Evolutionary conservation across 192 early-diverging fungal genomes (phyloP), one percentile per base, ranked within the genome.

Genomic region (Haplosporangium gracile): DNA sequence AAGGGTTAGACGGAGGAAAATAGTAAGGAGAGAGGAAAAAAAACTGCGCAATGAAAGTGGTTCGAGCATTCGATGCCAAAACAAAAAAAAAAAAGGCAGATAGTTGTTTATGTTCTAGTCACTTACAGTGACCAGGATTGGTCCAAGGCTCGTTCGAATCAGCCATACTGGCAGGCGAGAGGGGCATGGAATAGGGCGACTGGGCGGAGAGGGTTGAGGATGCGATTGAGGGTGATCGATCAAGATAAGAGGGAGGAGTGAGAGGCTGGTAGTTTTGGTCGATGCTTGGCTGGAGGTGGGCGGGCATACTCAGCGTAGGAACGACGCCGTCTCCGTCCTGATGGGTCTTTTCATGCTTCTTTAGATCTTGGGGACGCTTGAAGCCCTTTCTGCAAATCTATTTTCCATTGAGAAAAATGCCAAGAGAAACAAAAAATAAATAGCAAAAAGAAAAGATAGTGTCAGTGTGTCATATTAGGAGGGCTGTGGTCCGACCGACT

Each of bases 311-410:
- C 8, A 43, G 51, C 0, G 39, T 5, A n/a, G 72, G 40, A 5
- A 22, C 47, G 2, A 39, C 51, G 22, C 73, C 51, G 57, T 47
- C 47, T 36, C 43, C 68, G 11, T 81, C 77, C 79, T 81, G 84
- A 81, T 98, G 97, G 26, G 93, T 97, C 83, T 92, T 94, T 87
- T 97, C 96, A 89, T 98, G 97, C 83, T 98, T 98, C 87, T 97
- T 97, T 83, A 98, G 88, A 88, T 98, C 97, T 90, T 98, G 97
- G 20, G 96, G 96, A 18, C 97, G 92, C 91, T 98, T 98, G 91
- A 98, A 98, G 7, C 94, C 88, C 87, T 97, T 96, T 57, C 88
- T 89, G 88, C 97, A 98, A 77, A 80, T 88, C 93, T 95, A 83
- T 77, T 69, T 36, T 34, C 76, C 71, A 72, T n/a, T 11, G 36